Conservation (phyloP, 805 yeast genomes). For the Candida gorgasii region DNA sequence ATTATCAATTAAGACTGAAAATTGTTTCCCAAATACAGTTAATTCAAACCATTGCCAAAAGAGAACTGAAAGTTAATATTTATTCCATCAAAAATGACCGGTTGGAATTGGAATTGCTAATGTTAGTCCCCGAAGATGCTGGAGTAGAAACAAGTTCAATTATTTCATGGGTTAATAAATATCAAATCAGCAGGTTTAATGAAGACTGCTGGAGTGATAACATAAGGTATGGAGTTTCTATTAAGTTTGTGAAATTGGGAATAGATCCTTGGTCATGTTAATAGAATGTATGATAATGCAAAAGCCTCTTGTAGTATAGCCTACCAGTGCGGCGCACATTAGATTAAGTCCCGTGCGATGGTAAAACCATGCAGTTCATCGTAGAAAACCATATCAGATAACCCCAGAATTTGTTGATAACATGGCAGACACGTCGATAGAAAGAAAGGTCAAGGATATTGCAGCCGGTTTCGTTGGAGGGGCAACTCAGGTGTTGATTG, state of each 20-base stretch:
- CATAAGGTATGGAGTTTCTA: constrained; percentile 3
- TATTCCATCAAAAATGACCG: constrained; percentile 1
- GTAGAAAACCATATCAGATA: too few species aligned
- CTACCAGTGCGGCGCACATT: constrained; percentile 4
- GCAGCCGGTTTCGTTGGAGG: constrained; percentile 49
- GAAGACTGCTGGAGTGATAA: constrained; percentile 14
- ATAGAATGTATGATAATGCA: too few species aligned
- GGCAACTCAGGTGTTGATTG: constrained; percentile 47
- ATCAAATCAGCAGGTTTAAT: constrained; percentile 8
- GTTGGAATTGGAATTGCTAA: neutral
- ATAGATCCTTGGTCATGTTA: constrained; percentile 12
- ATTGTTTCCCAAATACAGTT: constrained; percentile 2
- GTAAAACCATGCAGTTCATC: too few species aligned
- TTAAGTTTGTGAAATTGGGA: constrained; percentile 13
- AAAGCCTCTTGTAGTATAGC: too few species aligned
- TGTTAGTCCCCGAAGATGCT: constrained; percentile 9
- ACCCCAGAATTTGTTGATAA: neutral
- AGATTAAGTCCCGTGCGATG: constrained; percentile 1
- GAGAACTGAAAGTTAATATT: neutral
- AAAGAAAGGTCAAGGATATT: constrained; percentile 41
- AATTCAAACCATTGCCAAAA: constrained; percentile 2
- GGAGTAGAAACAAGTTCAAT: constrained; percentile 3
- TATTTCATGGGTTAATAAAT: constrained; percentile 12
- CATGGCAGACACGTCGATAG: constrained; percentile 33
- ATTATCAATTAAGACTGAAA: neutral